Evolutionary conservation across 2,329 filamentous ascomycete species (phyloP).

Genomic region (Sarocladium oryzae): DNA sequence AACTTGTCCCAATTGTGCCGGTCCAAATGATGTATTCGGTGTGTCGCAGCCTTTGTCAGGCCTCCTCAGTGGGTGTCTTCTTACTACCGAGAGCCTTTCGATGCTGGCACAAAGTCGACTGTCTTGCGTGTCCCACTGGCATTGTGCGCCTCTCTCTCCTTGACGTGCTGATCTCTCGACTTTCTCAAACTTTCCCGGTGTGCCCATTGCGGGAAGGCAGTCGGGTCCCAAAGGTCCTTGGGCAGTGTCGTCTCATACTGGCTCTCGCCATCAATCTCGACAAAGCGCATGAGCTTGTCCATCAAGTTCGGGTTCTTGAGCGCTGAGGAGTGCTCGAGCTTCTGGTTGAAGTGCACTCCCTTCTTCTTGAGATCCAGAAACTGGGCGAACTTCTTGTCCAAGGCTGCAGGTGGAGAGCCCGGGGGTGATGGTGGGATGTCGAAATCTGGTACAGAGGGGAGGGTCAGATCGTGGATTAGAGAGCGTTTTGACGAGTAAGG

Average conservation of each 20-base stretch:
- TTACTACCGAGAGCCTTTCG: conserved; percentile 14
- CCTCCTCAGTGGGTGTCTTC: no score
- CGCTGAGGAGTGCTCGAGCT: conserved; percentile 59
- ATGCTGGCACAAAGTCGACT: conserved; percentile 43
- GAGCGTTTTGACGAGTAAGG: conserved; percentile 62
- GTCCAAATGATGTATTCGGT: neutral
- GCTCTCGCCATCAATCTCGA: conserved; percentile 36
- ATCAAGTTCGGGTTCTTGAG: conserved; percentile 66
- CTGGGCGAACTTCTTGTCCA: conserved; percentile 62
- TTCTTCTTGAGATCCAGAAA: conserved; percentile 74
- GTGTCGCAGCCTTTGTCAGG: neutral
- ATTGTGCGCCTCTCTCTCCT: conserved; percentile 39
- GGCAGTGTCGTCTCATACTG: conserved; percentile 62
- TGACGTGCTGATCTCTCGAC: conserved; percentile 38
- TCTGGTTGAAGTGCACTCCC: conserved; percentile 71
- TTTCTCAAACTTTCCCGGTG: conserved; percentile 43
- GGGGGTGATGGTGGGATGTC: conserved; percentile 70
- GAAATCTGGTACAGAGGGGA: conserved; percentile 65
- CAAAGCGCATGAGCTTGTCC: conserved; percentile 67
- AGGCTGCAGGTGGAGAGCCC: conserved; percentile 43
- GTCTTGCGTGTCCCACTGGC: conserved; percentile 31
- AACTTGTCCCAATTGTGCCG: neutral
- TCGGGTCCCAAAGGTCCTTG: conserved; percentile 51
- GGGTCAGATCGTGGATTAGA: conserved; percentile 63
- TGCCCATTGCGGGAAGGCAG: conserved; percentile 47